Evolutionary conservation across 139 green algal species (phyloP).

Genomic region (Diplosphaera chodatii): DNA sequence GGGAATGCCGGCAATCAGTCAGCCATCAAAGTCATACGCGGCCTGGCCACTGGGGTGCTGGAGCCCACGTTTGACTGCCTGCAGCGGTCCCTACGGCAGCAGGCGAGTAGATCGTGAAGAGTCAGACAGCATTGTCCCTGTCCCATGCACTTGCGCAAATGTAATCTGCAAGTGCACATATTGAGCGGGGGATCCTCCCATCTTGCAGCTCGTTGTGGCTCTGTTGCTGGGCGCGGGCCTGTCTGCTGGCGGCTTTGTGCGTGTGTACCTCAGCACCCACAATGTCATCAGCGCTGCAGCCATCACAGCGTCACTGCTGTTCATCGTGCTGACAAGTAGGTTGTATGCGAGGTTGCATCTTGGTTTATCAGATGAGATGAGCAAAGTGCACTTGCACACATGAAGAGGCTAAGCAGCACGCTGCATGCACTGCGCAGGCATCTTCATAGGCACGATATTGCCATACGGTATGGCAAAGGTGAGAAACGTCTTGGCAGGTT

Average conservation of each 20-base stretch:
- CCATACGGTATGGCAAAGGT: conserved; percentile 67
- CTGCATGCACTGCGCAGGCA: not conserved
- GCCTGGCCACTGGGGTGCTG: conserved; percentile 22
- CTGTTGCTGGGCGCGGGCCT: not conserved
- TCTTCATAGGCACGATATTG: conserved; percentile 64
- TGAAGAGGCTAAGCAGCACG: too few species aligned
- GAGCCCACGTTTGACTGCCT: not conserved
- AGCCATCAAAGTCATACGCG: conserved; percentile 88
- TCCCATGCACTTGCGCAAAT: too few species aligned
- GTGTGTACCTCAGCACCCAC: conserved; percentile 75
- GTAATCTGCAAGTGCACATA: too few species aligned
- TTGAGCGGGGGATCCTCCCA: too few species aligned
- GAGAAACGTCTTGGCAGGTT: too few species aligned
- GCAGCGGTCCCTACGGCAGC: not conserved
- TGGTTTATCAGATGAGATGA: too few species aligned
- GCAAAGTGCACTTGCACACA: too few species aligned
- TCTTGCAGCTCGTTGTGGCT: not conserved
- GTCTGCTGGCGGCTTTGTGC: conserved; percentile 58
- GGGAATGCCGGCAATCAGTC: conserved; percentile 86
- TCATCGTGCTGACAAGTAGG: conserved; percentile 66
- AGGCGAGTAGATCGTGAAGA: too few species aligned
- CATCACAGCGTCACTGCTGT: conserved; percentile 73
- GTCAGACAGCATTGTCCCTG: too few species aligned
- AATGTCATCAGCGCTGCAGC: conserved; percentile 51
- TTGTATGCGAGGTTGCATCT: too few species aligned